Evolutionary conservation across 2,329 filamentous ascomycete species (phyloP).

Genomic region (Bipolaris sorokiniana): DNA sequence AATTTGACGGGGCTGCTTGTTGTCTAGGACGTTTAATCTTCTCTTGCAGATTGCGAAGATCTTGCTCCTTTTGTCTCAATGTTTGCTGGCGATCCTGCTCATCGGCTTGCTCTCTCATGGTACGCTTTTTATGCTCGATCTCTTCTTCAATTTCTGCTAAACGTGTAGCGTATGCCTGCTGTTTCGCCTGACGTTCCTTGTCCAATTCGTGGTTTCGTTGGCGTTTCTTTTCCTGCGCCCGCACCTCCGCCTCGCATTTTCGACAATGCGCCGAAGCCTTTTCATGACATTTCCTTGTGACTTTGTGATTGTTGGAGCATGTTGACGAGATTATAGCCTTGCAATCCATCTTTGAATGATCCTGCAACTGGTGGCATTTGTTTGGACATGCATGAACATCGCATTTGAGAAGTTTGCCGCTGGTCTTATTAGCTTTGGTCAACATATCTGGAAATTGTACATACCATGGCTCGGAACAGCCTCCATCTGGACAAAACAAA

Average conservation of each 20-base stretch:
- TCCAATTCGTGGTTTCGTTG: conserved; percentile 61
- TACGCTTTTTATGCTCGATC: conserved; percentile 56
- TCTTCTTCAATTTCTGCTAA: conserved; percentile 62
- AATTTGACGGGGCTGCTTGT: neutral
- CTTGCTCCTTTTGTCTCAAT: conserved; percentile 55
- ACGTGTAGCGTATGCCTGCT: conserved; percentile 54
- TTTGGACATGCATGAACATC: conserved; percentile 64
- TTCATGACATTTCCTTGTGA: conserved; percentile 56
- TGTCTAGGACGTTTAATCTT: conserved; percentile 11
- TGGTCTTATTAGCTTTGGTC: conserved; percentile 37
- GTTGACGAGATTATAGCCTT: conserved; percentile 50
- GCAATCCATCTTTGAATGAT: conserved; percentile 65
- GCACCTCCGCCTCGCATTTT: conserved; percentile 60
- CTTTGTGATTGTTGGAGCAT: conserved; percentile 62
- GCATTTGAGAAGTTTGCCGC: conserved; percentile 61
- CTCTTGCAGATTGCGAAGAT: conserved; percentile 53
- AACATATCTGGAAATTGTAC: conserved; percentile 16
- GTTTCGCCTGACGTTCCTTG: conserved; percentile 51
- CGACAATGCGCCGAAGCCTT: conserved; percentile 51
- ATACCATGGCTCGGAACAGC: conserved; percentile 69
- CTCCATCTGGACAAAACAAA: conserved; percentile 69
- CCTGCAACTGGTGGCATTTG: conserved; percentile 66
- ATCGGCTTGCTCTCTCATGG: conserved; percentile 54
- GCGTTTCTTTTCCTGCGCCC: conserved; percentile 52
- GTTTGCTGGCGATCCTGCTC: conserved; percentile 53